A percentile compares a stretch with the other conserved stretches of the same genome.
phyloP scores from a whole-genome alignment of 2,329 filamentous ascomycete genomes.

The Calonectria pteridis region DNA sequence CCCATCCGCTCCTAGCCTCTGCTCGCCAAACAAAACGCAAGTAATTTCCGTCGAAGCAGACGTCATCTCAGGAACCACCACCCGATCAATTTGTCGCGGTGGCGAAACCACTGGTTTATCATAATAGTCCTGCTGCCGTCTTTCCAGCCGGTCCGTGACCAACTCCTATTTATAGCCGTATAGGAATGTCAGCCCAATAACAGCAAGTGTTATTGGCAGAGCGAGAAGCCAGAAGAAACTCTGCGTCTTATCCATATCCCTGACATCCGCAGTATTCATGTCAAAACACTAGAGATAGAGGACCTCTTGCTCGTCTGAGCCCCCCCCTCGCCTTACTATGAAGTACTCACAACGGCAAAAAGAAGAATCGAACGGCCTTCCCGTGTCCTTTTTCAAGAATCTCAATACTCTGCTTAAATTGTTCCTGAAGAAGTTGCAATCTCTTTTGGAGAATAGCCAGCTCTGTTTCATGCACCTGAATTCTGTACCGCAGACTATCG shows the following conservation, averaged over 20 bases:
- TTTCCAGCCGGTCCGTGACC: background rate
- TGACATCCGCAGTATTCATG: background rate
- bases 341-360: background rate
- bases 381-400: constrained; percentile 1
- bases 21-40: too few relatives aligned
- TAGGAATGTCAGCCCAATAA: background rate
- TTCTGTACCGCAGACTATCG: too few relatives aligned
- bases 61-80: too few relatives aligned
- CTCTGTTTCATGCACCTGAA: too few relatives aligned
- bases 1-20: too few relatives aligned
- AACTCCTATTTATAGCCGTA: constrained; percentile 7
- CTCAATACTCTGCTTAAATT: constrained; percentile 1
- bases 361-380: background rate
- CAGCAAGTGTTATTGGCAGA: background rate
- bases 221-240: background rate
- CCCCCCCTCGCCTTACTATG: too few relatives aligned
- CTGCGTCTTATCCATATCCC: background rate
- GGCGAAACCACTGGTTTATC: too few relatives aligned
- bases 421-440: too few relatives aligned
- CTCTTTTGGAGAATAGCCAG: too few relatives aligned
- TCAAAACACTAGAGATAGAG: constrained; percentile 1
- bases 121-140: too few relatives aligned
- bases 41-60: too few relatives aligned
- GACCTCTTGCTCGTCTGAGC: background rate
- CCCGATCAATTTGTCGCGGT: too few relatives aligned